Evolutionary conservation across 1,284 basidiomycete genomes (phyloP), one percentile per base, ranked within the genome.

Genomic region (Ustilago nuda): DNA sequence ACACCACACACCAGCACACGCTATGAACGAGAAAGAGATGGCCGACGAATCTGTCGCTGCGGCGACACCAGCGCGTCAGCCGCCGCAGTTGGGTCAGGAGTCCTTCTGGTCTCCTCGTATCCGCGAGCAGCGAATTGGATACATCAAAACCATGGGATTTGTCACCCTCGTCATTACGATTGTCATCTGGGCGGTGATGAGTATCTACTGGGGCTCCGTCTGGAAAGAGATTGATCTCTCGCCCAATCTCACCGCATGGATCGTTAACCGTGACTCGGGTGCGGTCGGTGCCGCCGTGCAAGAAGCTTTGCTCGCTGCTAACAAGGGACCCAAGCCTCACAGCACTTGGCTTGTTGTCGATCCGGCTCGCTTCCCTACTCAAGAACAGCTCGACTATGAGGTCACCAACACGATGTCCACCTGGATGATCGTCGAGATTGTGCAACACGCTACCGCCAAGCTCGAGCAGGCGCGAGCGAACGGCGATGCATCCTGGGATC

Each of bases 181-280:
- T 17, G 30, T 64, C 32, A 72, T 80, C 43, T 83, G 80, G 80
- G 36, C 56, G 8, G 12, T 76, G 27, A 59, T 80, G 12, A 36
- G 74, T 7, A 81, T 85, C 55, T 83, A 83, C 68, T 84, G 83
- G 84, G 84, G 79, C 19, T 79, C 77, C 0, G 61, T 85, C 1
- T 85, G 72, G 62, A 75, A 77, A 43, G 69, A 72, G 43, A 48
- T 54, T 23, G 76, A 79, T 17, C 60, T 67, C 13, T 74, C 78
- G 2, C 76, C 78, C 32, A 73, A 80, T 19, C 68, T 83, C 46
- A 54, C 51, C 8, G 79, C 67, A 2, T 77, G 72, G 70, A 72
- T 85, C 51, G 55, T 85, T 56, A 84, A 85, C 52, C 69, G 80
- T 41, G 84, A 85, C 55, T 27, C 45, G 0, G 77, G 72, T 56